phyloP scores from a whole-genome alignment of 2,329 filamentous ascomycete species.

The Calonectria naviculata region DNA sequence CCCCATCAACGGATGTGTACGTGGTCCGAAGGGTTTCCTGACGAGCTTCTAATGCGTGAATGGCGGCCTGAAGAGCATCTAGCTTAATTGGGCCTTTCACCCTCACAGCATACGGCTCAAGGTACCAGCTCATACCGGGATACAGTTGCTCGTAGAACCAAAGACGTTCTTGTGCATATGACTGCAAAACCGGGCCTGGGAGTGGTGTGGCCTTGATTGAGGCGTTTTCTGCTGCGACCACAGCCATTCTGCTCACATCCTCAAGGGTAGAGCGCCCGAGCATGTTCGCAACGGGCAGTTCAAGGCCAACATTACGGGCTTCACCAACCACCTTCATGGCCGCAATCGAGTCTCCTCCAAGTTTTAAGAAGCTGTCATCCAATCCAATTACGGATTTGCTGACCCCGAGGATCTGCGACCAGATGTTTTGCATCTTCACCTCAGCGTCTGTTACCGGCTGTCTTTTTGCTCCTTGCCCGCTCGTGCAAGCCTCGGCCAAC shows the following conservation, averaged over 20 bases:
- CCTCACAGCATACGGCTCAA: not conserved
- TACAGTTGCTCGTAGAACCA: not conserved
- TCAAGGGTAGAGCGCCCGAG: constrained; percentile 4
- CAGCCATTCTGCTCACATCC: not conserved
- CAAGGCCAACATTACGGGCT: constrained; percentile 13
- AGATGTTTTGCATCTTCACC: constrained; percentile 45
- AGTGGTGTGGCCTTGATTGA: no score
- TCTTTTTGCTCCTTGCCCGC: not conserved
- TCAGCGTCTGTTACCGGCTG: constrained; percentile 22
- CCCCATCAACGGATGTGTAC: not conserved
- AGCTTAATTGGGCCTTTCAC: not conserved
- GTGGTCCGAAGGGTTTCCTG: not conserved
- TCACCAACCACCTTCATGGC: constrained; percentile 57
- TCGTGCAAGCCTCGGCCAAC: constrained; percentile 47
- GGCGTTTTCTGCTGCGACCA: no score
- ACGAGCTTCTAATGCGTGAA: not conserved
- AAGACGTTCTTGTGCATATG: not conserved
- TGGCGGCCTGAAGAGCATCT: not conserved
- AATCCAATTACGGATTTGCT: constrained; percentile 47
- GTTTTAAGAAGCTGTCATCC: constrained; percentile 60
- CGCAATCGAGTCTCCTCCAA: constrained; percentile 61
- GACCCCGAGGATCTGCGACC: constrained; percentile 50
- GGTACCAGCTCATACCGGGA: not conserved
- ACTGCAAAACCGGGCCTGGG: not conserved
- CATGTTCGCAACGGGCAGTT: constrained; percentile 21